Evolutionary conservation across 352 stramenopile genomes (phyloP).

Genomic region (Phytopythium boreale): DNA sequence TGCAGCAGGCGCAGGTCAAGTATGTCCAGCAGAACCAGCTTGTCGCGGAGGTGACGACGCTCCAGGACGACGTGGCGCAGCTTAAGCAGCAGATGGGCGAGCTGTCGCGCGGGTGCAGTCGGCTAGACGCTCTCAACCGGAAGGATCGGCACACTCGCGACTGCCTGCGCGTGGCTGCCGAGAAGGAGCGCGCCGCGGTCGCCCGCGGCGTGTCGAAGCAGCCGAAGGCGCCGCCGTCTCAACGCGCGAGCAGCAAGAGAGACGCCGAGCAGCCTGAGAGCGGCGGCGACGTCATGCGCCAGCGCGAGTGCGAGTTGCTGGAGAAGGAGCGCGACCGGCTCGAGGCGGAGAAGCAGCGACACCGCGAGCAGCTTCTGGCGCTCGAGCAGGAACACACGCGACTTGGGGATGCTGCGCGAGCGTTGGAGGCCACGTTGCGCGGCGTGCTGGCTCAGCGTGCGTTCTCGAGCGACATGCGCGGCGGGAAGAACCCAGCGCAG

Average conservation of each 20-base stretch:
- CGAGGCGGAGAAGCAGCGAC: constrained; percentile 28
- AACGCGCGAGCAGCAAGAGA: constrained; percentile 4
- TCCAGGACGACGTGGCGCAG: constrained; percentile 40
- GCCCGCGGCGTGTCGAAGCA: not conserved
- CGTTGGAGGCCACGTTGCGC: constrained; percentile 34
- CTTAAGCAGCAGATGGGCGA: constrained; percentile 37
- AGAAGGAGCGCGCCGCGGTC: not conserved
- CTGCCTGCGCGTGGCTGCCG: constrained; percentile 26
- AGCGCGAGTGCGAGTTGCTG: constrained; percentile 42
- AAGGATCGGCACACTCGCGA: constrained; percentile 57
- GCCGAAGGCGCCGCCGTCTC: not conserved
- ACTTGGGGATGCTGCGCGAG: constrained; percentile 30
- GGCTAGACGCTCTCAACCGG: constrained; percentile 51
- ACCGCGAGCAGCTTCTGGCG: constrained; percentile 20
- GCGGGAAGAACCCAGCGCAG: constrained; percentile 14
- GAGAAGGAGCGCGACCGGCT: constrained; percentile 29
- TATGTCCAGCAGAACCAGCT: constrained; percentile 56
- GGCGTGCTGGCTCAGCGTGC: constrained; percentile 43
- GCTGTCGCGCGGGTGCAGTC: constrained; percentile 31
- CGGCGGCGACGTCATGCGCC: constrained; percentile 13
- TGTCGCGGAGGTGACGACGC: constrained; percentile 44
- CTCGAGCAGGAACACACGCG: constrained; percentile 25
- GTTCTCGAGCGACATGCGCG: constrained; percentile 47
- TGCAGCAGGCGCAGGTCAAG: constrained; percentile 55
- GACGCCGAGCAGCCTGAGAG: constrained; percentile 10